Evolutionary conservation across 371 early-diverging fungal genomes (phyloP), one percentile per base, ranked within the genome.

Genomic region (Syncephalastrum sp.): DNA sequence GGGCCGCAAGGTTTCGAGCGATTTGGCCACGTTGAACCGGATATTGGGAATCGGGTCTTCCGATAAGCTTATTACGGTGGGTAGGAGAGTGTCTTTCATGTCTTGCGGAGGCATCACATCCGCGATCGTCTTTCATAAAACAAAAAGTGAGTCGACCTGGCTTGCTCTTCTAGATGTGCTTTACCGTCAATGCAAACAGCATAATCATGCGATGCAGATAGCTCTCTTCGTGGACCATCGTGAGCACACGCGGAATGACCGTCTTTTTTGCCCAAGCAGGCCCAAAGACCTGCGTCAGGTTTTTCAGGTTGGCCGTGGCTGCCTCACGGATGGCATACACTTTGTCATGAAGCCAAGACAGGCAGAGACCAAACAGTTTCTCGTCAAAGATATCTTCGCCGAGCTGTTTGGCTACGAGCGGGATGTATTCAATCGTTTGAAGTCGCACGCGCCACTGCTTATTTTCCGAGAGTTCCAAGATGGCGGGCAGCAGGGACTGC

Each of bases 371-470:
- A 27, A 91, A 85, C 1, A 99, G 83, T 74, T 95, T 93, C 68
- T 97, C 97, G 68, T 99, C 93, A 77, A 99, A 98, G 75, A 99
- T 96, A 23, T 83, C 87, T 16, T 91, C 87, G 27, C 99, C 99
- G 64, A 99, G 84, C 72, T 99, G 97, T 47, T 85, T 89, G 21
- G 97, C 96, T 61, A 99, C 84, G 46, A 97, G 77, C 14, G 99
- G 99, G 59, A 97, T 96, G 66, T 97, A 94, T 65, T 97, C 97
- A 69, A 99, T 97, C 64, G 98, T 97, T 2, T 97, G 98, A 64
- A 96, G 76, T 24, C 99, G 92, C 49, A 98, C 97, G 46, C 99
- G 90, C 99, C 99, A 99, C 68, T 97, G 97, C 81, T 96, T 96
- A 74, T 99, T 98, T 79, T 98, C 97, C 12, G 98, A 95, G 25